Percentiles rank a stretch among this genome's conserved stretches.
These are phyloP conservation scores for Lepiota subincarnata DNA, from an alignment of 768 basidiomycete species.

Conservation along the genomic window DNA sequence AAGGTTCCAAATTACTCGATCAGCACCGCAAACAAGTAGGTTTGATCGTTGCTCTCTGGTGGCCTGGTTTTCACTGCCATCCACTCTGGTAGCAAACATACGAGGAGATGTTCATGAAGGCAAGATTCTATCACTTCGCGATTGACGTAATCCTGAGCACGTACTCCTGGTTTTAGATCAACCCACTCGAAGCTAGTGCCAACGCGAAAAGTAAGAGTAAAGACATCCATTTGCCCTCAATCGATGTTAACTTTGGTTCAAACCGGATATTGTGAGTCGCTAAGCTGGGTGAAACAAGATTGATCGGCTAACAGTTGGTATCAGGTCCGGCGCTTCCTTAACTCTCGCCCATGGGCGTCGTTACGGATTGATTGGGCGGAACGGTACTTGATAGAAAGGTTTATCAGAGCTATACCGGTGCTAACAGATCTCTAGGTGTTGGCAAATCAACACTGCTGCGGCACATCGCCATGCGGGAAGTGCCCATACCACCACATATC, in stretches of 20 bases:
- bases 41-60: not conserved
- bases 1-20: constrained; percentile 93
- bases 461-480: constrained; percentile 92
- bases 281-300: not conserved
- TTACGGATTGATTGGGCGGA: constrained; percentile 89
- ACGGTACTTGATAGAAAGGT: constrained; percentile 43
- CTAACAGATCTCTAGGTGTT: constrained; percentile 49
- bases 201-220: constrained; percentile 93
- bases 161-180: constrained; percentile 51
- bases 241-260: constrained; percentile 95
- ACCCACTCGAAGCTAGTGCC: constrained; percentile 79
- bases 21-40: constrained; percentile 84
- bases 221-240: constrained; percentile 90
- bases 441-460: constrained; percentile 96
- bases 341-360: constrained; percentile 87
- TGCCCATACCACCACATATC: constrained; percentile 91
- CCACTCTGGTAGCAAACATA: constrained; percentile 71
- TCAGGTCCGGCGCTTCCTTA: constrained; percentile 77
- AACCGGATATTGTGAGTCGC: constrained; percentile 78
- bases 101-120: constrained; percentile 99
- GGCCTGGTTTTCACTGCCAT: not conserved
- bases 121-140: constrained; percentile 18
- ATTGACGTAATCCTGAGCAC: not conserved
- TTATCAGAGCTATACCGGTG: not conserved
- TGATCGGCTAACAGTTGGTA: constrained; percentile 5